phyloP scores from a whole-genome alignment of 768 basidiomycete species.

The Mycena vitilis region DNA sequence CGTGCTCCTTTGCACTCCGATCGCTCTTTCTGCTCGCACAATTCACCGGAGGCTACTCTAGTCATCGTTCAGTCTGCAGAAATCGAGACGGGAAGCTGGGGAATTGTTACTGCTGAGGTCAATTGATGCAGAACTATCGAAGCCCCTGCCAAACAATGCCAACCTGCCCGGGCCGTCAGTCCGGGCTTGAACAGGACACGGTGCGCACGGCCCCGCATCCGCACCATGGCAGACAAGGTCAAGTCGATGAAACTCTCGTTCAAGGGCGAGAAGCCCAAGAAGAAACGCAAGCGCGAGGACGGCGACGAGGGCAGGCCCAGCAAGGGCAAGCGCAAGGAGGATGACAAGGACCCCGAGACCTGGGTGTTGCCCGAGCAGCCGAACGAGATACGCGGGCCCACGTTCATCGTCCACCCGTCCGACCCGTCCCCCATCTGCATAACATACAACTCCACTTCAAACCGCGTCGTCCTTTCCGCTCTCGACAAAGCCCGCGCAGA shows the following conservation, averaged over 20 bases:
- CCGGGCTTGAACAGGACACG: neutral
- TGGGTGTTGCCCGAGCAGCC: conserved; percentile 84
- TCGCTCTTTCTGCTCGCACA: no score
- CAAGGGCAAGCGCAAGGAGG: conserved; percentile 56
- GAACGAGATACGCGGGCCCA: conserved; percentile 86
- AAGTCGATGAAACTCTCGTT: conserved; percentile 86
- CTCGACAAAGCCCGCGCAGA: conserved; percentile 63
- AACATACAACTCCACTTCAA: conserved; percentile 82
- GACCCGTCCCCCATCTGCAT: conserved; percentile 82
- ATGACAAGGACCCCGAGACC: conserved; percentile 75
- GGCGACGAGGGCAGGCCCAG: conserved; percentile 61
- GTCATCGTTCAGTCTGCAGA: no score
- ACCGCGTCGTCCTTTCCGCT: conserved; percentile 72
- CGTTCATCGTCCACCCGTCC: conserved; percentile 86
- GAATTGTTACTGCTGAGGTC: no score
- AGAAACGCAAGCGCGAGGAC: conserved; percentile 80
- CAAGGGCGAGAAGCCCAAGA: conserved; percentile 88
- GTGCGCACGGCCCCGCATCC: neutral
- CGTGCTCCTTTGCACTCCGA: no score
- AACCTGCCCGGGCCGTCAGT: neutral
- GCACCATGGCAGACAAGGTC: conserved; percentile 50
- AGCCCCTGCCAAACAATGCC: neutral
- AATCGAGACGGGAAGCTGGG: no score
- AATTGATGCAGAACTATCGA: neutral
- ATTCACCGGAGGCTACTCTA: no score